Base-by-base conservation (phyloP, 139 green algal genomes). In the Coccomyxa sp. region DNA sequence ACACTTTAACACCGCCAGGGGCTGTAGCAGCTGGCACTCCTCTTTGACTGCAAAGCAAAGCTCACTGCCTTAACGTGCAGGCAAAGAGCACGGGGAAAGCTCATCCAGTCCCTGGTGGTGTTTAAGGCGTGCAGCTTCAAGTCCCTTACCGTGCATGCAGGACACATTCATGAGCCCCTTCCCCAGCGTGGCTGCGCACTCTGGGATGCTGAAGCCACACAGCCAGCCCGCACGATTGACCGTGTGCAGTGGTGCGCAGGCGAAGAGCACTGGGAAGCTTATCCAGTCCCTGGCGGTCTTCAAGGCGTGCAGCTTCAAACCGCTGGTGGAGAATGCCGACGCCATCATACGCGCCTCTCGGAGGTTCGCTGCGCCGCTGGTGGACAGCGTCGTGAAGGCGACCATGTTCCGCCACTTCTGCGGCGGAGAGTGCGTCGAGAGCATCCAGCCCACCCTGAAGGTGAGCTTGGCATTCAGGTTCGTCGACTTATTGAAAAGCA, bases 381-480 rank as follows among this genome's bases (percentile, higher is more conserved):
- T 91, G 0, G 82, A 92, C 34, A 73, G 41, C 6, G 33, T 90
- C 0, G 73, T 97, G 34, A 84, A 86, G 33, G 72, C 82, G 31
- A 94, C 90, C 27, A 94, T 97, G 70, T 95, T 96, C 83, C 82
- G 82, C 68, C 93, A 97, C 68, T 97, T 97, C 79, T 95, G 93
- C 73, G 91, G 86, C 38, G 90, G 88, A 88, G 64, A 72, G 77
- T 34, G 9, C 40, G 31, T 39, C 9, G 16, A 68, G 10, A 55
- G 73, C 31, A 31, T 78, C 31, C 40, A 70, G 18, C 38, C 38
- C 38, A 64, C 24, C 70, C 70, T 74, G 14, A 9, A 44, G 34
- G 34, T 27, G 10, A 39, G 34, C 8, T 74, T 40, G 9, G n/a
- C n/a, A n/a, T n/a, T n/a, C n/a, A n/a, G n/a, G n/a, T n/a, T n/a